Evolutionary conservation across 352 stramenopile species (phyloP).

Genomic region (Phytophthora citricola): DNA sequence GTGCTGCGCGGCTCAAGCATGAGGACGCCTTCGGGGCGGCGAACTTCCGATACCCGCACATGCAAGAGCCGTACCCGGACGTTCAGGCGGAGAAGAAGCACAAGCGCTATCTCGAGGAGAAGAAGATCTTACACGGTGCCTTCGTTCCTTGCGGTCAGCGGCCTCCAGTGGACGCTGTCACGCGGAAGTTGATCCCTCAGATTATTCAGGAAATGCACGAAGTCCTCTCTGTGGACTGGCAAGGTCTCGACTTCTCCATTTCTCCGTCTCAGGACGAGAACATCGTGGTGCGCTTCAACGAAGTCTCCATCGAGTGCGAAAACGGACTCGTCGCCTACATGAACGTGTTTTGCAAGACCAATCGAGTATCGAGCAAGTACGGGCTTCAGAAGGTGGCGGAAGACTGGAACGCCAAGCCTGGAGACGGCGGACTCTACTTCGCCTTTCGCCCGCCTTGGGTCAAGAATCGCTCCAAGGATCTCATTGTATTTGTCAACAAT

Average conservation of each 20-base stretch:
- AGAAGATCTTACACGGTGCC: constrained; percentile 73
- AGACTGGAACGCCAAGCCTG: constrained; percentile 79
- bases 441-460: constrained; percentile 67
- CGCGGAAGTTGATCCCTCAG: constrained; percentile 71
- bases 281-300: constrained; percentile 64
- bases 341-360: constrained; percentile 79
- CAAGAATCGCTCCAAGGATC: constrained; percentile 64
- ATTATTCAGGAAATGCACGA: constrained; percentile 78
- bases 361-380: constrained; percentile 77
- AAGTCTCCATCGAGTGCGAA: constrained; percentile 58
- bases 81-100: constrained; percentile 60
- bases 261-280: constrained; percentile 65
- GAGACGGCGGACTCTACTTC: constrained; percentile 68
- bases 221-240: constrained; percentile 67
- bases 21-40: constrained; percentile 74
- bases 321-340: constrained; percentile 80
- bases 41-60: constrained; percentile 68
- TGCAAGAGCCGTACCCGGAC: constrained; percentile 74
- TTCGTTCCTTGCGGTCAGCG: constrained; percentile 73
- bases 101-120: constrained; percentile 67
- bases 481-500: constrained; percentile 50
- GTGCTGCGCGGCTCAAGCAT: constrained; percentile 65
- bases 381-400: constrained; percentile 78
- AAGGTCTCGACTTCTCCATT: constrained; percentile 60
- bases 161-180: constrained; percentile 62